These are phyloP conservation scores for Daldinia bambusicola DNA, from an alignment of 495 filamentous ascomycete genomes.

Conservation along the genomic window DNA sequence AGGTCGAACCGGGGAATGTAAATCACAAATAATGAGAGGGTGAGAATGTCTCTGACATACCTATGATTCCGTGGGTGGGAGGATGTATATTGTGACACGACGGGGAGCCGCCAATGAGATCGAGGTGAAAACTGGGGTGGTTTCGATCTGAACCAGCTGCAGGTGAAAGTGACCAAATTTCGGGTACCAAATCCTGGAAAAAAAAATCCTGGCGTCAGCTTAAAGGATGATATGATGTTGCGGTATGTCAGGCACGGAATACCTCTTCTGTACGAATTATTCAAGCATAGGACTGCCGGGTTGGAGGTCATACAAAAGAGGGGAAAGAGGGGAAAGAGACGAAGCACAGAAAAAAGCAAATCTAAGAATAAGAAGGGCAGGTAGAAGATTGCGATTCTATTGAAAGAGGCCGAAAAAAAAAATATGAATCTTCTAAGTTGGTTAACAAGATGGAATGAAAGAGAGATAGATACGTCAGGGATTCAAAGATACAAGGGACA, in stretches of 20 bases:
- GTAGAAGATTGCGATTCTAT: constrained; percentile 6
- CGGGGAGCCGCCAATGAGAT: constrained; percentile 37
- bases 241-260: constrained; percentile 32
- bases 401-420: not conserved
- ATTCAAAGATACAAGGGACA: not conserved
- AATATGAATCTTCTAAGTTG: not conserved
- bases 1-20: constrained; percentile 42
- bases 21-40: constrained; percentile 32
- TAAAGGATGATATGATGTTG: constrained; percentile 24
- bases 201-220: constrained; percentile 25
- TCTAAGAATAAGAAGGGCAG: not conserved
- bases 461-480: constrained; percentile 1
- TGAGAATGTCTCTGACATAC: constrained; percentile 40
- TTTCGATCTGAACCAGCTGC: constrained; percentile 36
- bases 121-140: constrained; percentile 40
- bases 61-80: constrained; percentile 34
- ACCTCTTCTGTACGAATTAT: constrained; percentile 17
- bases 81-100: constrained; percentile 28
- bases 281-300: constrained; percentile 11
- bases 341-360: constrained; percentile 7
- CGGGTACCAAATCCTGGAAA: constrained; percentile 19
- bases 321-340: not conserved
- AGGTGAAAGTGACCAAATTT: constrained; percentile 30
- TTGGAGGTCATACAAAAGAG: constrained; percentile 7
- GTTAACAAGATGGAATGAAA: not conserved